These are phyloP conservation scores for Nemania sp. DNA, from an alignment of 2,329 filamentous ascomycete genomes.

Conservation along the genomic window DNA sequence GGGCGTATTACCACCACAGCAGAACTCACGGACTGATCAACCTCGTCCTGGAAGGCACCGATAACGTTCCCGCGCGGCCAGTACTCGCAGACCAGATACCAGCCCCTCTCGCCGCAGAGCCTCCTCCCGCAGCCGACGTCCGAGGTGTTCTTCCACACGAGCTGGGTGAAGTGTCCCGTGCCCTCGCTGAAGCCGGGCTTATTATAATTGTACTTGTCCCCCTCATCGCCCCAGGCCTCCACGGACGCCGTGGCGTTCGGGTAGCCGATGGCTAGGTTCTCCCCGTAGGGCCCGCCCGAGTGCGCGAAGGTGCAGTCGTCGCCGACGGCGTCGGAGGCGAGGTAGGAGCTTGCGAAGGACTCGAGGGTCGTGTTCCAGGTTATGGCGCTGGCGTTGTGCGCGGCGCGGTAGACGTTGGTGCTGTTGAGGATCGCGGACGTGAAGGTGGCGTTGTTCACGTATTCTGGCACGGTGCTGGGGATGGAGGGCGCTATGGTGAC, in stretches of 20 bases:
- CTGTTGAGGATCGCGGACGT: constrained; percentile 69
- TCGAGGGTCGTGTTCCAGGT: constrained; percentile 74
- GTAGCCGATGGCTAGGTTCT: constrained; percentile 80
- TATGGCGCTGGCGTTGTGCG: constrained; percentile 71
- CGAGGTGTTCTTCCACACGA: constrained; percentile 75
- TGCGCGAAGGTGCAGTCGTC: constrained; percentile 53
- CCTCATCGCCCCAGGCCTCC: constrained; percentile 75
- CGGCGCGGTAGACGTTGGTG: constrained; percentile 73
- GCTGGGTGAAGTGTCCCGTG: constrained; percentile 79
- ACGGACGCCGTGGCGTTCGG: constrained; percentile 68
- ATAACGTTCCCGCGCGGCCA: constrained; percentile 74
- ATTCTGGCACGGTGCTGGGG: constrained; percentile 50
- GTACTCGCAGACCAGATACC: constrained; percentile 79
- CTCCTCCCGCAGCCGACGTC: constrained; percentile 66
- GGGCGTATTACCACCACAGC: constrained; percentile 5
- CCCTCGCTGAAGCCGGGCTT: constrained; percentile 66
- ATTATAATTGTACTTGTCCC: constrained; percentile 68
- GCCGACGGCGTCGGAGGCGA: constrained; percentile 51
- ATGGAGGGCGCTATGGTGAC: constrained; percentile 45
- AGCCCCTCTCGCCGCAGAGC: constrained; percentile 58
- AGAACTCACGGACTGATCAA: constrained; percentile 47
- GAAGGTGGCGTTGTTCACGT: constrained; percentile 55
- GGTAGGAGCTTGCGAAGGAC: constrained; percentile 64
- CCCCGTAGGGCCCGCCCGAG: constrained; percentile 74
- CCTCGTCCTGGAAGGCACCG: constrained; percentile 62